Evolutionary conservation across 495 filamentous ascomycete species (phyloP).

Genomic region (Penicillium malachiteum): DNA sequence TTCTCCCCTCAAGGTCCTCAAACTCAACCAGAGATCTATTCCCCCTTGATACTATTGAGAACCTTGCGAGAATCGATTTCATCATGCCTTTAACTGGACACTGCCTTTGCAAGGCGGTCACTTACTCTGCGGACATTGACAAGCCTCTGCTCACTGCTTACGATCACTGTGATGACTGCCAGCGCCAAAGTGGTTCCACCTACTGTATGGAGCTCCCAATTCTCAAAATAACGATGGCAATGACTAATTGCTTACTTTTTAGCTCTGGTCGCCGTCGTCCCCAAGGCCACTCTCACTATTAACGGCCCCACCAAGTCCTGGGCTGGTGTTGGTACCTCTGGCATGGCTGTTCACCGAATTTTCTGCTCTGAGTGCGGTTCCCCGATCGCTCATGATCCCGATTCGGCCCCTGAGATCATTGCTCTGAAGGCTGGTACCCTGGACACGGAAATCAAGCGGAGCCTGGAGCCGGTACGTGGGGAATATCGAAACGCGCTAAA

Average conservation of each 20-base stretch:
- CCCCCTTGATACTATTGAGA: constrained; percentile 1
- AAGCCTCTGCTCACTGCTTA: constrained; percentile 57
- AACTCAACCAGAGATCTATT: background rate
- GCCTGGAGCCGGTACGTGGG: constrained; percentile 58
- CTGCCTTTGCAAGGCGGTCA: constrained; percentile 70
- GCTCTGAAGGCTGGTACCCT: constrained; percentile 67
- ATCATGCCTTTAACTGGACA: constrained; percentile 66
- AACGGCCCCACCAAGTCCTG: constrained; percentile 64
- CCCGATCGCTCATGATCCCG: constrained; percentile 67
- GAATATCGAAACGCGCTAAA: background rate
- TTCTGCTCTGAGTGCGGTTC: constrained; percentile 71
- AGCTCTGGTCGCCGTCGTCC: constrained; percentile 66
- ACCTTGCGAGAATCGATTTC: constrained; percentile 16
- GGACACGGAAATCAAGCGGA: constrained; percentile 63
- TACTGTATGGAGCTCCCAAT: constrained; percentile 50
- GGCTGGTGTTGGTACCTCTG: constrained; percentile 53
- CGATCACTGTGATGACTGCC: constrained; percentile 73
- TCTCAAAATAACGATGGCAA: background rate
- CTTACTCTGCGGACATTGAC: constrained; percentile 58
- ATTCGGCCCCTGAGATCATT: constrained; percentile 65
- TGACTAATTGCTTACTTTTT: background rate
- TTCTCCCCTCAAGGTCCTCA: constrained; percentile 13
- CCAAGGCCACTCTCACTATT: constrained; percentile 59
- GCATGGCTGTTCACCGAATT: constrained; percentile 60
- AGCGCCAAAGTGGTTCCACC: constrained; percentile 65